phyloP scores from a whole-genome alignment of 352 stramenopile species.

The Thraustochytrium sp. region DNA sequence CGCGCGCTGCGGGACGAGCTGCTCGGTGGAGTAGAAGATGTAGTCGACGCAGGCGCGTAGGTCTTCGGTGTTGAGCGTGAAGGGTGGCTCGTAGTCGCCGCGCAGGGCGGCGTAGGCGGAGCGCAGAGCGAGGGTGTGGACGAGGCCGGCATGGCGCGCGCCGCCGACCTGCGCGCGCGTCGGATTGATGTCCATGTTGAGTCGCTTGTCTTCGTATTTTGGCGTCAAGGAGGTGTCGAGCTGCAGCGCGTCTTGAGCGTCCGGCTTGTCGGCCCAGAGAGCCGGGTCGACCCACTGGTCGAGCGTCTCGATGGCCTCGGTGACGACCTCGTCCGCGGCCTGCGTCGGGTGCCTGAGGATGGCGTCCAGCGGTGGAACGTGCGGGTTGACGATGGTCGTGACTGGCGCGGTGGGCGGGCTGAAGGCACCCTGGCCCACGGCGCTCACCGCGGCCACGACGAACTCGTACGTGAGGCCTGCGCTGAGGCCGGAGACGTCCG shows the following conservation, averaged over 20 bases:
- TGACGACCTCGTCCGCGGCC: conserved; percentile 35
- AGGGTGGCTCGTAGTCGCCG: conserved; percentile 59
- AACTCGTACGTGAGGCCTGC: conserved; percentile 75
- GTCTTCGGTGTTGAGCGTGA: conserved; percentile 62
- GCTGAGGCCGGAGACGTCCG: conserved; percentile 62
- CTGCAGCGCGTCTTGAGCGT: conserved; percentile 48
- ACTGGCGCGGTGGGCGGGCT: conserved; percentile 62
- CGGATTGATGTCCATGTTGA: conserved; percentile 30
- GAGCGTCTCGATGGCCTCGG: conserved; percentile 38
- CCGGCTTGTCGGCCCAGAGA: neutral
- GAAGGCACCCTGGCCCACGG: conserved; percentile 63
- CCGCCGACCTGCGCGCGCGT: conserved; percentile 45
- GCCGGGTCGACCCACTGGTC: neutral
- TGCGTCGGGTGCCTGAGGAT: neutral
- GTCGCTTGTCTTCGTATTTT: conserved; percentile 56
- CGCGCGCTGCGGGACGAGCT: conserved; percentile 49
- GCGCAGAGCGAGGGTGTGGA: conserved; percentile 63
- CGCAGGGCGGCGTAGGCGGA: conserved; percentile 59
- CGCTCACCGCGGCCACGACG: conserved; percentile 64
- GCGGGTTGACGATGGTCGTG: conserved; percentile 52
- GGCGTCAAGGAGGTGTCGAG: conserved; percentile 64
- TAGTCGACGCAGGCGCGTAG: conserved; percentile 69
- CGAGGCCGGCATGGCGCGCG: conserved; percentile 44
- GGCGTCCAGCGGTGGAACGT: neutral
- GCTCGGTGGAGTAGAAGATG: conserved; percentile 66